phyloP scores from a whole-genome alignment of 345 rosid genomes.

The Luvunga scandens region DNA sequence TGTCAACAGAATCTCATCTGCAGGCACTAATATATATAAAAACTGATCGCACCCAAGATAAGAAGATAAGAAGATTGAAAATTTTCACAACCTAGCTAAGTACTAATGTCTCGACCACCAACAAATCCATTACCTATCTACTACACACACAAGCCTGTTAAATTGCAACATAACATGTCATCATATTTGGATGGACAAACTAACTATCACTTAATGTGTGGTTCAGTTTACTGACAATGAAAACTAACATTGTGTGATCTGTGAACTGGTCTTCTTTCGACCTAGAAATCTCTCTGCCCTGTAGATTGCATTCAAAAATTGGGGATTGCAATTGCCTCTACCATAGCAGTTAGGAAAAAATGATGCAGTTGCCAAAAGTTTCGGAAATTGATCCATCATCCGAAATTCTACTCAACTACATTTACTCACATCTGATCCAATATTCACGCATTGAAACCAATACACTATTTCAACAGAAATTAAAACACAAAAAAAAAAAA shows the following conservation, averaged over 20 bases:
- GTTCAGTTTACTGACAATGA: too few relatives aligned
- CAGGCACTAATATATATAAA: too few relatives aligned
- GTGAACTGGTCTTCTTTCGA: background rate
- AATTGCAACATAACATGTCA: too few relatives aligned
- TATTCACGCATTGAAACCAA: background rate
- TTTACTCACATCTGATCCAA: constrained; percentile 3
- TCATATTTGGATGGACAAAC: too few relatives aligned
- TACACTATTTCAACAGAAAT: background rate
- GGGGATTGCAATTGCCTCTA: too few relatives aligned
- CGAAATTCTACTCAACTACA: background rate
- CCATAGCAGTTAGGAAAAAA: background rate
- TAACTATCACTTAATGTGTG: too few relatives aligned
- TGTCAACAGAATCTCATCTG: background rate
- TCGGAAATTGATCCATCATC: background rate
- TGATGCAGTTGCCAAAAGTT: background rate
- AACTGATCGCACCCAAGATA: too few relatives aligned
- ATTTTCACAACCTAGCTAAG: background rate
- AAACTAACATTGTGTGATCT: too few relatives aligned
- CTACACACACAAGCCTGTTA: too few relatives aligned
- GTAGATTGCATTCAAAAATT: background rate
- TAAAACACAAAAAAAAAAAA: background rate
- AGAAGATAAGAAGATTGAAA: background rate
- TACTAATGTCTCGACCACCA: background rate
- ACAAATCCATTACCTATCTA: background rate
- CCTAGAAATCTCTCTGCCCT: background rate